Evolutionary conservation across 83 land plant species (phyloP).

Genomic region (Picea abies): DNA sequence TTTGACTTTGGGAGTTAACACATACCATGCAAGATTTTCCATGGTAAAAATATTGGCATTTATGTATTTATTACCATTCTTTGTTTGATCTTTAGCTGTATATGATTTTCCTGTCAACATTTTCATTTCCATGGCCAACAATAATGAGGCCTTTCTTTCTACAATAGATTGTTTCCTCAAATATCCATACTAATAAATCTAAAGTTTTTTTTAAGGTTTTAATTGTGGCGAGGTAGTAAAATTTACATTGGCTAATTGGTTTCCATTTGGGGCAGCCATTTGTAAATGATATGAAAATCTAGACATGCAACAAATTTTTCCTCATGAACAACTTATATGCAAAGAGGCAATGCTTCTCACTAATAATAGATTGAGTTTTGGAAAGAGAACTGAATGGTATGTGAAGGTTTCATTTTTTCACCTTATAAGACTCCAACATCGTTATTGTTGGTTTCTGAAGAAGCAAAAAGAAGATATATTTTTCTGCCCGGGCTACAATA

Average conservation of each 20-base stretch:
- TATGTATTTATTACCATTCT: neutral
- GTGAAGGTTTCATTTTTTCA: slow-evolving; percentile 63
- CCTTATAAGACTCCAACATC: slow-evolving; percentile 70
- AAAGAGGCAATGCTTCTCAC: slow-evolving; percentile 72
- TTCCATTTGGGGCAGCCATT: slow-evolving; percentile 77
- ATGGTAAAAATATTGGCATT: slow-evolving; percentile 55
- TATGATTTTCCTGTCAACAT: neutral
- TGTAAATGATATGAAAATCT: slow-evolving; percentile 81
- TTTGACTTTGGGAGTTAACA: too few relatives aligned
- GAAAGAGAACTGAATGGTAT: slow-evolving; percentile 24
- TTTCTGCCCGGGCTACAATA: slow-evolving; percentile 19
- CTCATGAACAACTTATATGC: slow-evolving; percentile 90
- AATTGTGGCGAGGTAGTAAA: slow-evolving; percentile 97
- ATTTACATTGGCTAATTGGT: slow-evolving; percentile 91
- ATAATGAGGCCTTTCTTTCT: neutral
- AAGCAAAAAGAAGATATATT: slow-evolving; percentile 40
- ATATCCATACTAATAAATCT: slow-evolving; percentile 2
- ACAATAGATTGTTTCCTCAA: neutral
- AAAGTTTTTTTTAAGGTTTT: slow-evolving; percentile 51
- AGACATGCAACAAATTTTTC: slow-evolving; percentile 70
- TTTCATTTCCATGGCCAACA: neutral
- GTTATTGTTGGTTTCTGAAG: slow-evolving; percentile 59
- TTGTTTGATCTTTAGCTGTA: neutral
- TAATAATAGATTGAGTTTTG: slow-evolving; percentile 17
- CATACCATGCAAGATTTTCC: slow-evolving; percentile 98